Conservation (phyloP, 2,329 filamentous ascomycete species). For the Venturia carpophila region DNA sequence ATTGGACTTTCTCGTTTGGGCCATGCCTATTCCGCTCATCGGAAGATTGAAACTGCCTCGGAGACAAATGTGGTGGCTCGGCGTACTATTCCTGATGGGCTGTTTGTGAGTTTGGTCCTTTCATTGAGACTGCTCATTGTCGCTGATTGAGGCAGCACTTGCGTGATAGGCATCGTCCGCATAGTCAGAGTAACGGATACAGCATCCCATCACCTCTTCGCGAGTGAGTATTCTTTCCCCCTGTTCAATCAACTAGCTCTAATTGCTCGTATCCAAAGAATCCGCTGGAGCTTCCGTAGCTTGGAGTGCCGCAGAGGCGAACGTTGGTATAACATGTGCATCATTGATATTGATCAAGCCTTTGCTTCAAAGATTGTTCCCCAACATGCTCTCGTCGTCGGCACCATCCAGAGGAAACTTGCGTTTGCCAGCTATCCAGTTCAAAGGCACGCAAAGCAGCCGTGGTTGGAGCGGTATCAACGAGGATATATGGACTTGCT, state of each 20-base stretch:
- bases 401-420: neutral
- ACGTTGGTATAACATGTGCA: conserved; percentile 39
- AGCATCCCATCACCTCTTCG: neutral
- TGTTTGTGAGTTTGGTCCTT: conserved; percentile 12
- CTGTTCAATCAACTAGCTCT: neutral
- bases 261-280: conserved; percentile 21
- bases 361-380: conserved; percentile 31
- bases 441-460: neutral
- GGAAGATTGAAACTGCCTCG: conserved; percentile 7
- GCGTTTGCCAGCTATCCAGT: neutral
- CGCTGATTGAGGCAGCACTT: conserved; percentile 10
- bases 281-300: conserved; percentile 35
- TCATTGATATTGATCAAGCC: conserved; percentile 38
- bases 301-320: conserved; percentile 37
- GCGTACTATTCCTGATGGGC: conserved; percentile 10
- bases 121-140: neutral
- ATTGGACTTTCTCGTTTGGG: conserved; percentile 12
- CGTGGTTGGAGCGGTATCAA: neutral
- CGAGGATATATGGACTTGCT: neutral
- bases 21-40: conserved; percentile 15
- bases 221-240: neutral
- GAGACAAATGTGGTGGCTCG: conserved; percentile 7
- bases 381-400: conserved; percentile 24
- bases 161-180: conserved; percentile 14
- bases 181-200: neutral